Evolutionary conservation across 306 rosid genomes (phyloP).

Genomic region (Rosa multiflora): DNA sequence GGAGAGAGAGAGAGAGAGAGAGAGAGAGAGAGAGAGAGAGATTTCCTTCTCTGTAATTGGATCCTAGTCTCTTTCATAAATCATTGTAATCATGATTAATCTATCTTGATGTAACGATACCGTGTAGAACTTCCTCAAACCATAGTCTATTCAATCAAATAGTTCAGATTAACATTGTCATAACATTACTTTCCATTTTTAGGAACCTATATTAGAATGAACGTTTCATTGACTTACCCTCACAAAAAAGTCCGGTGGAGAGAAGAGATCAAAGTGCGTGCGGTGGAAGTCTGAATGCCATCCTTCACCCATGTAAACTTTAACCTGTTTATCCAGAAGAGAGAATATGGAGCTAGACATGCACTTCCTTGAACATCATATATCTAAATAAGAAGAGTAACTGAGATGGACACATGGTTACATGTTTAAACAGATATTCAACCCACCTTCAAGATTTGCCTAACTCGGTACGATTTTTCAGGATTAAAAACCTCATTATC

Average conservation of each 20-base stretch:
- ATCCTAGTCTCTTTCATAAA: no score
- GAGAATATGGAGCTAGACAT: not conserved
- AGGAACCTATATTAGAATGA: not conserved
- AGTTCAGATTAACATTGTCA: not conserved
- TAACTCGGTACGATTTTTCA: not conserved
- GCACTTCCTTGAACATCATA: not conserved
- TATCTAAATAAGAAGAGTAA: not conserved
- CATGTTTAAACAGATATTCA: not conserved
- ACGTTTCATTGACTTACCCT: constrained; percentile 33
- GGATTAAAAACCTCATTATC: constrained; percentile 37
- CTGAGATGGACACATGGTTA: not conserved
- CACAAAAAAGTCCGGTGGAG: constrained; percentile 85
- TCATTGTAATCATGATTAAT: no score
- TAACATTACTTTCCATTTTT: not conserved
- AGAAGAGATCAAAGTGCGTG: constrained; percentile 65
- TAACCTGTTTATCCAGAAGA: constrained; percentile 44
- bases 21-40: no score
- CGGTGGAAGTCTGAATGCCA: constrained; percentile 62
- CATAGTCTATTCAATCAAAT: not conserved
- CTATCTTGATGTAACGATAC: no score
- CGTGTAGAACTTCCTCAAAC: not conserved
- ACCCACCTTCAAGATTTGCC: constrained; percentile 45
- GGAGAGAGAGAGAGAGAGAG: no score
- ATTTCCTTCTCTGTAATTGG: no score
- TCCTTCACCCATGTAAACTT: constrained; percentile 80